A percentile compares a stretch with the other conserved stretches of the same genome.
These are phyloP conservation scores for Mallotus repandus DNA, from an alignment of 441 rosid genomes.

Conservation along the genomic window DNA sequence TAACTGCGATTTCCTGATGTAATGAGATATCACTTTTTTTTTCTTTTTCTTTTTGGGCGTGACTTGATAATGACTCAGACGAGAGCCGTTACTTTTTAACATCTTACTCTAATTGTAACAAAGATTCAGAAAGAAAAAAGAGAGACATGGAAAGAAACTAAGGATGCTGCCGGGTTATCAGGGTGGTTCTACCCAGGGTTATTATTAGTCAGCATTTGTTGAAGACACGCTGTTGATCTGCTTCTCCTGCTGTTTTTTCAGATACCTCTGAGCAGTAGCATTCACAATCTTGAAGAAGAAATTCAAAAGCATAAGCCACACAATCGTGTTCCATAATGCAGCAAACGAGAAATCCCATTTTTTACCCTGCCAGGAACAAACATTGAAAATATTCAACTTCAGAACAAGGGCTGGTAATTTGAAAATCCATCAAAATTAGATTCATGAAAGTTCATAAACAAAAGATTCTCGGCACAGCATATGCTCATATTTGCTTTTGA, in stretches of 20 bases:
- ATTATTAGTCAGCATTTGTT: slow-evolving; percentile 33
- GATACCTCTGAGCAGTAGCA: slow-evolving; percentile 73
- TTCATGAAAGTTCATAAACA: no score
- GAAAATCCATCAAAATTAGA: not conserved
- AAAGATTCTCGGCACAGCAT: no score
- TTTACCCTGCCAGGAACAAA: slow-evolving; percentile 45
- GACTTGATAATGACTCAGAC: not conserved
- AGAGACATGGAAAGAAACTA: not conserved
- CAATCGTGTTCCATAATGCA: slow-evolving; percentile 81
- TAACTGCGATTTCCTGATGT: slow-evolving; percentile 22
- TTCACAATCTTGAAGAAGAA: slow-evolving; percentile 87
- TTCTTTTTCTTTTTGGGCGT: not conserved
- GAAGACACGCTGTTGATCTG: slow-evolving; percentile 37
- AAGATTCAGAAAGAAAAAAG: not conserved
- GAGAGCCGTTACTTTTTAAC: slow-evolving; percentile 9
- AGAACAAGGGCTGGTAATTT: not conserved
- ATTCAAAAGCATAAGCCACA: slow-evolving; percentile 96
- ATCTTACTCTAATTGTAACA: slow-evolving; percentile 21
- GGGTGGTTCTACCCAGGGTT: slow-evolving; percentile 8
- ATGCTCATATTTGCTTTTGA: no score
- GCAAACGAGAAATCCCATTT: slow-evolving; percentile 86
- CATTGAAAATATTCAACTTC: not conserved
- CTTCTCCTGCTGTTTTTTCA: slow-evolving; percentile 69
- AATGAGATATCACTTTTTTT: not conserved
- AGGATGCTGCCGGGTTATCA: not conserved